These are phyloP conservation scores for Claviceps africana DNA, from an alignment of 2,329 filamentous ascomycete genomes.

Conservation along the genomic window DNA sequence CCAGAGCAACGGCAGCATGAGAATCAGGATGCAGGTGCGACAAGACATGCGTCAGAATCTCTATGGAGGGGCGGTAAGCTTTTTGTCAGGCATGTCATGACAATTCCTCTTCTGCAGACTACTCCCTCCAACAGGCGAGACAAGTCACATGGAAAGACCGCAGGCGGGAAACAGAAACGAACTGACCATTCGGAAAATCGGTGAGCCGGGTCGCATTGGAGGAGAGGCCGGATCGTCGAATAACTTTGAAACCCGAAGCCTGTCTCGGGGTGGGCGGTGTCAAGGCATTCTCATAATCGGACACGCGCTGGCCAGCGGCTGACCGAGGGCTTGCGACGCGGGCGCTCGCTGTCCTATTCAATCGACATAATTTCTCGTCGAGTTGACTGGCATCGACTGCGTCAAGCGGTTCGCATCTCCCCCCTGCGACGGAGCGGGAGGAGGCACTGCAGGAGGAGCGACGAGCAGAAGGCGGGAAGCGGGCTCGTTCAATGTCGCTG, in stretches of 20 bases:
- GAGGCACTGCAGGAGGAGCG: conserved; percentile 23
- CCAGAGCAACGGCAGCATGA: conserved; percentile 66
- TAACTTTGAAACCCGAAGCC: conserved; percentile 40
- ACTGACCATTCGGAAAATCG: conserved; percentile 70
- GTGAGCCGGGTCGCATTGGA: conserved; percentile 29
- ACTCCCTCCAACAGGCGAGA: too few species aligned
- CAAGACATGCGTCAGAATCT: conserved; percentile 81
- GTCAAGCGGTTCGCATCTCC: conserved; percentile 14
- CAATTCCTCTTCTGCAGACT: not conserved
- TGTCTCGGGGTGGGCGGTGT: conserved; percentile 32
- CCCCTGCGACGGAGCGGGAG: conserved; percentile 19
- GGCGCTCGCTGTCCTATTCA: conserved; percentile 28
- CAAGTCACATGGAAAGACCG: not conserved
- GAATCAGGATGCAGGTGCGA: conserved; percentile 82
- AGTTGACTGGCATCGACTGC: conserved; percentile 29
- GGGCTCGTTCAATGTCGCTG: conserved; percentile 22
- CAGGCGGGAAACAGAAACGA: conserved; percentile 1
- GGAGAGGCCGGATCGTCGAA: conserved; percentile 30
- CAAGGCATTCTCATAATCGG: conserved; percentile 47
- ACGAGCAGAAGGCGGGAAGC: conserved; percentile 10
- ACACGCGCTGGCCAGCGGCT: conserved; percentile 38
- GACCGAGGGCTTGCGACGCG: conserved; percentile 15
- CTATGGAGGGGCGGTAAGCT: conserved; percentile 31
- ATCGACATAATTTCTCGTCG: conserved; percentile 35
- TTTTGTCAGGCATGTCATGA: not conserved